Percentiles rank a stretch among this genome's conserved stretches.
phyloP scores from a whole-genome alignment of 2,329 filamentous ascomycete genomes.

The Pestalotiopsis sp. region DNA sequence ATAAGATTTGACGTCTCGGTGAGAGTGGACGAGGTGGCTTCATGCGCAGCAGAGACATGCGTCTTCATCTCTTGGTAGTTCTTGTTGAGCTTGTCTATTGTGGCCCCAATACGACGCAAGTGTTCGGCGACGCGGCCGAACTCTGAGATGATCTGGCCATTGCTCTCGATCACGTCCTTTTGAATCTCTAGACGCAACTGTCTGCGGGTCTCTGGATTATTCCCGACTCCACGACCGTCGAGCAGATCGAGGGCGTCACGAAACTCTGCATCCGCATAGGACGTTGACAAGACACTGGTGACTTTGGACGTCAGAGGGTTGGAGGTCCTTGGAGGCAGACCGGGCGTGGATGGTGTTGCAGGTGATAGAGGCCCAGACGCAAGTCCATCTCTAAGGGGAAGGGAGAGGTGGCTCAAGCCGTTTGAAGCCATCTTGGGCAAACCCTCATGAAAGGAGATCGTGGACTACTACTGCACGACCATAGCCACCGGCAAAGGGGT shows the following conservation, averaged over 20 bases:
- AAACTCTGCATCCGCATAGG: slow-evolving; percentile 91
- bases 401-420: slow-evolving; percentile 25
- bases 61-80: slow-evolving; percentile 80
- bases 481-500: background rate
- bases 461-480: background rate
- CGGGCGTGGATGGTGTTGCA: slow-evolving; percentile 28
- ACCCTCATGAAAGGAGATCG: background rate
- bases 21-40: slow-evolving; percentile 73
- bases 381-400: slow-evolving; percentile 26
- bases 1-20: slow-evolving; percentile 77
- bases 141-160: slow-evolving; percentile 84
- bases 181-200: slow-evolving; percentile 82
- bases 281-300: slow-evolving; percentile 83
- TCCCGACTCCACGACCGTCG: slow-evolving; percentile 70
- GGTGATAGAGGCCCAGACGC: slow-evolving; percentile 32
- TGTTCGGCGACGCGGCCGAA: slow-evolving; percentile 93
- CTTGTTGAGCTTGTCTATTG: slow-evolving; percentile 76
- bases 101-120: slow-evolving; percentile 80
- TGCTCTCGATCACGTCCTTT: slow-evolving; percentile 89
- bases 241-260: slow-evolving; percentile 79
- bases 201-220: slow-evolving; percentile 76
- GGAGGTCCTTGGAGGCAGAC: slow-evolving; percentile 39
- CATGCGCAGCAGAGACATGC: slow-evolving; percentile 74
- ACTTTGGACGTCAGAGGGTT: slow-evolving; percentile 81
- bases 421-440: slow-evolving; percentile 30